Percentiles rank a stretch among this genome's conserved stretches.
Conservation (phyloP, 2,329 filamentous ascomycete genomes). For the Nothophaeocryptopus gaeumannii region DNA sequence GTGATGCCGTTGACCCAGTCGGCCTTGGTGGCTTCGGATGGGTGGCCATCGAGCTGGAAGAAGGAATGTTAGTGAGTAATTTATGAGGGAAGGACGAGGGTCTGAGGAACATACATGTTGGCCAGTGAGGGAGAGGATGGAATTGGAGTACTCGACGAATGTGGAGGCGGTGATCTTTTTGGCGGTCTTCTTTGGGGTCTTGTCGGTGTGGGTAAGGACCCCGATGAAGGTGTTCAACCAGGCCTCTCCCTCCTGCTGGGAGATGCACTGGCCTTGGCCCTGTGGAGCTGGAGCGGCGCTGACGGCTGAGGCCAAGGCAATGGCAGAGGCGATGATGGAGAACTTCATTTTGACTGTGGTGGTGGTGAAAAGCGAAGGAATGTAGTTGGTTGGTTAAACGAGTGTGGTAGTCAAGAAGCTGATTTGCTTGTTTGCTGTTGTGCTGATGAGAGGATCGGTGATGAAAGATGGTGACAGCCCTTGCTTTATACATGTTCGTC, state of each 20-base stretch:
- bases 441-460: no score
- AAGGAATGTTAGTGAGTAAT: neutral
- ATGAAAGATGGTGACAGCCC: no score
- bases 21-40: constrained; percentile 8
- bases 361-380: no score
- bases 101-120: constrained; percentile 2
- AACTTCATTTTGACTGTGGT: constrained; percentile 8
- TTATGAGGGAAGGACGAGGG: neutral
- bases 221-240: constrained; percentile 13
- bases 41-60: constrained; percentile 1
- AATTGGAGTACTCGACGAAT: constrained; percentile 16
- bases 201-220: constrained; percentile 7
- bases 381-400: no score
- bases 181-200: constrained; percentile 5
- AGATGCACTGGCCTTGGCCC: constrained; percentile 12
- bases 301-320: neutral
- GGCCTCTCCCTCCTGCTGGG: constrained; percentile 10
- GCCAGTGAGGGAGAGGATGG: constrained; percentile 15
- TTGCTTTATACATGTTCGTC: no score
- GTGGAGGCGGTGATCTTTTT: constrained; percentile 17
- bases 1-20: constrained; percentile 12
- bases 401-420: no score
- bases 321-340: constrained; percentile 3
- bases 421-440: no score
- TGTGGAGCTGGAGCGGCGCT: neutral